Conservation (phyloP, 805 yeast genomes). For the Saccharomycopsis malanga region DNA sequence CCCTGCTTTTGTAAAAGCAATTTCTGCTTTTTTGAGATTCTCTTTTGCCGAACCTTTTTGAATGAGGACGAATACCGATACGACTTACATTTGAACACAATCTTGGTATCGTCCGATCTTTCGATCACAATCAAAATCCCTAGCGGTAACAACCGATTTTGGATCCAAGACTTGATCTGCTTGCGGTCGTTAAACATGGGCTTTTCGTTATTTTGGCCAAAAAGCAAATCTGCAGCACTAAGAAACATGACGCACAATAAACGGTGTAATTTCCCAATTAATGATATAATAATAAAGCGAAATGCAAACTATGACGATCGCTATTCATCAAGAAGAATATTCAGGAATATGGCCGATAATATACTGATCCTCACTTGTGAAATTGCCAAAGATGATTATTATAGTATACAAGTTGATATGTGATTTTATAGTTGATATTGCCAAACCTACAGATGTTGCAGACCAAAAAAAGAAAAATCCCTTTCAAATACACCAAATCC, state of each 20-base stretch:
- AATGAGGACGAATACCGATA: slow-evolving; percentile 18
- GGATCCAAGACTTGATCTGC: slow-evolving; percentile 22
- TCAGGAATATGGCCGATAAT: no score
- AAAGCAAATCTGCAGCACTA: slow-evolving; percentile 4
- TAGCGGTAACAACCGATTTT: slow-evolving; percentile 17
- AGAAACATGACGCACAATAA: not conserved
- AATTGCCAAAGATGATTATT: no score
- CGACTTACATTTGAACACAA: slow-evolving; percentile 30
- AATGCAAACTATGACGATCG: not conserved
- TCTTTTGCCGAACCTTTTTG: slow-evolving; percentile 21
- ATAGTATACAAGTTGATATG: no score
- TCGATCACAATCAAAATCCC: slow-evolving; percentile 28
- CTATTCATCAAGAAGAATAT: not conserved
- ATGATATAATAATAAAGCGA: not conserved
- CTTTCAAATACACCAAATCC: no score
- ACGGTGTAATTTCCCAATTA: not conserved
- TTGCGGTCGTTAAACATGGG: slow-evolving; percentile 16
- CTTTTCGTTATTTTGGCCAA: slow-evolving; percentile 6
- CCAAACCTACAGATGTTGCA: no score
- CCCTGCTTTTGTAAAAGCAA: slow-evolving; percentile 24
- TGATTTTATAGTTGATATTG: no score
- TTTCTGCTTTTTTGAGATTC: slow-evolving; percentile 22
- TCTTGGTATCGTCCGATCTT: slow-evolving; percentile 29
- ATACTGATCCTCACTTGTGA: no score
- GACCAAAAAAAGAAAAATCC: no score